These are phyloP conservation scores for Pseudogymnoascus sp. DNA, from an alignment of 2,329 filamentous ascomycete species.

Conservation along the genomic window DNA sequence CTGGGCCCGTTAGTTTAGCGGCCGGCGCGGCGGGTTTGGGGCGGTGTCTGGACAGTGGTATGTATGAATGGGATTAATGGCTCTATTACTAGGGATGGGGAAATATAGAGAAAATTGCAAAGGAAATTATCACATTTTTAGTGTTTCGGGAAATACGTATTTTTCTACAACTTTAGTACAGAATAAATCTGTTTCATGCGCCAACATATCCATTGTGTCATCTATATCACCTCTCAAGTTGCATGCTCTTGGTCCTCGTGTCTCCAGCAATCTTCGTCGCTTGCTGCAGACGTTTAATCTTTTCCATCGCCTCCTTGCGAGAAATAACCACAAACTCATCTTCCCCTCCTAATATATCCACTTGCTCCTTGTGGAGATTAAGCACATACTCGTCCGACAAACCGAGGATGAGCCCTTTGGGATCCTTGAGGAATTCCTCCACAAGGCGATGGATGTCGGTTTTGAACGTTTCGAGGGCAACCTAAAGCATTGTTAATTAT, in stretches of 20 bases:
- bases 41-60: neutral
- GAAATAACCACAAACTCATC: conserved; percentile 15
- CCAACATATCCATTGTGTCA: neutral
- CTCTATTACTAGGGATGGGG: neutral
- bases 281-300: conserved; percentile 12
- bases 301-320: conserved; percentile 12
- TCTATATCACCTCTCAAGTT: neutral
- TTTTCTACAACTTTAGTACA: too few species aligned
- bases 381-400: conserved; percentile 20
- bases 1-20: neutral
- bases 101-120: neutral
- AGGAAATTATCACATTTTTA: too few species aligned
- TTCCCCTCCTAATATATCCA: conserved; percentile 21
- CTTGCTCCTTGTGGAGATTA: conserved; percentile 15
- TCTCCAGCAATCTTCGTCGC: conserved; percentile 13
- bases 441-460: neutral
- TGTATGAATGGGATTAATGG: neutral
- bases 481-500: conserved; percentile 16
- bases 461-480: conserved; percentile 15
- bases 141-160: too few species aligned
- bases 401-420: conserved; percentile 18
- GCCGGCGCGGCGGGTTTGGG: too few species aligned
- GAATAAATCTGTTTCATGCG: neutral
- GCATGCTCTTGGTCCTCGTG: neutral
- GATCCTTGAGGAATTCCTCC: conserved; percentile 19